Base-by-base conservation (phyloP, 331 rosid genomes). In the Prunus yedoensis region DNA sequence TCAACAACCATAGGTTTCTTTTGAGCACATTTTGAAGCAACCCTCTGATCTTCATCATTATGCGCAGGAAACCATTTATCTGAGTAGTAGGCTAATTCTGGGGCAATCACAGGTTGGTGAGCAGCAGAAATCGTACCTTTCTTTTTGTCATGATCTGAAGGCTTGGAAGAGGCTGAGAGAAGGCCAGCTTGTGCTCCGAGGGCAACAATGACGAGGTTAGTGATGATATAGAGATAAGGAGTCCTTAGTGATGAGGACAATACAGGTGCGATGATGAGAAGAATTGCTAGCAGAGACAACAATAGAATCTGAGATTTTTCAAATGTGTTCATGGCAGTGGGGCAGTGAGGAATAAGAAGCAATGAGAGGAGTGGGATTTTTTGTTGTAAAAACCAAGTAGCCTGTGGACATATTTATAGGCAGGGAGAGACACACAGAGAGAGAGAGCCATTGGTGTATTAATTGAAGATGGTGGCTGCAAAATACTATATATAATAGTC, bases 161-260 rank as follows among this genome's bases (percentile, higher is more conserved):
- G 85, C 8, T 74, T 78, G 56, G 92, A 71, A 51, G 78, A 83
- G 47, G 73, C 35, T 14, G 92, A 81, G 56, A 93, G 83, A 79
- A 91, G 77, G 10, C 98, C 97, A 1, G 97, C 96, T 78, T 93
- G 89, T 28, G 86, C 96, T n/a, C 91, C 92, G 1, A 93, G 87
- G 68, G 87, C 80, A 35, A 93, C 77, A 58, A 93, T 87, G 57
- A 93, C 88, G 72, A 88, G 74, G 68, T 91, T 91, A 38, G 86
- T 77, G 85, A 89, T 76, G 74, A 91, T 70, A 81, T 93, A 93
- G 52, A 91, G 78, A 67, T 82, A 89, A 20, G 86, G 79, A 17
- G 92, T 81, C 52, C 82, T 90, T 1, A 79, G 8, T 58, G 88
- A 88, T 23, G 96, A 85, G 73, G 92, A 92, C 51, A 89, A 71